Base-by-base conservation (phyloP, 164 flowering plant genomes). In the Vitis amurensis region DNA sequence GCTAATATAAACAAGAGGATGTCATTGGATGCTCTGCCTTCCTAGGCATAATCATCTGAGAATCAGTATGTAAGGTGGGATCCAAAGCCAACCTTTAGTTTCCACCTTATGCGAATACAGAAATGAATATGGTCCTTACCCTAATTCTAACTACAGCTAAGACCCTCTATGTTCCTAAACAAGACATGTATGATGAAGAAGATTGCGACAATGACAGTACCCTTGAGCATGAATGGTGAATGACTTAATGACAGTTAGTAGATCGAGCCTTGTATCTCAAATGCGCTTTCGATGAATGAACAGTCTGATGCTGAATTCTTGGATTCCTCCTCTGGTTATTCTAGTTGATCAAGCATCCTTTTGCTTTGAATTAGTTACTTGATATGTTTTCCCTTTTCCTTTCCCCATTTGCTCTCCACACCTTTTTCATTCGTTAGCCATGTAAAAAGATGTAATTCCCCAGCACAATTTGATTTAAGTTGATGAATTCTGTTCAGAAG, bases 401-500 rank as follows among this genome's bases (percentile, higher is more conserved):
- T 56, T 66, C 17, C 14, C 44, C 62, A 64, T 69, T 63, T 23
- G n/a, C 23, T 29, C 13, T 9, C 15, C 8, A 10, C 8, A 30
- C 51, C n/a, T 60, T 72, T 53, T 12, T 50, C 23, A 37, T 72
- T 69, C 64, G 74, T 77, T 69, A 79, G 77, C 68, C 75, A 50
- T 74, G 44, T 27, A 61, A 56, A 61, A 53, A 75, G 68, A 66
- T 69, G n/a, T 57, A 15, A 64, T 23, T 29, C 17, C 51, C 56
- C 12, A 17, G 10, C n/a, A 61, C 1, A 57, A 66, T 69, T 3
- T 37, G 44, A 37, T 37, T 37, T 75, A 77, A 63, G 83, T 70
- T 52, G 86, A 74, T 60, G 86, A 74, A 44, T 69, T 82, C 67
- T 78, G 85, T 66, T 87, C 85, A 14, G 83, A 66, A 63, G 79